Conservation (phyloP, 306 rosid species). For the Dryas drummondii region DNA sequence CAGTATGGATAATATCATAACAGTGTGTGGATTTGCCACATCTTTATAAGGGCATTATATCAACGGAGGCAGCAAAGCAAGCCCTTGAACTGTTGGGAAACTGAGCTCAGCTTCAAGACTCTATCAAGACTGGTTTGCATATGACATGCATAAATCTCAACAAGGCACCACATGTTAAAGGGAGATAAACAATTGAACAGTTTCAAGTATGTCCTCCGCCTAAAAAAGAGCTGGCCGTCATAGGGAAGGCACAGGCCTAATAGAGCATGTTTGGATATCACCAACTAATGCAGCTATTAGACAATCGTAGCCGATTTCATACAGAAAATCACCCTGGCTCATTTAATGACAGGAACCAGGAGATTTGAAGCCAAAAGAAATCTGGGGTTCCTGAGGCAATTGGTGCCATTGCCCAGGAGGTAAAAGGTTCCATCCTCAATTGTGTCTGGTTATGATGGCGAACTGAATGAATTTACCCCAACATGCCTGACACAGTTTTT, state of each 20-base stretch:
- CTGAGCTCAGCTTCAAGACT: not conserved
- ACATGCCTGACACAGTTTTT: slow-evolving; percentile 23
- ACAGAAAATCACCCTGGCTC: slow-evolving; percentile 1
- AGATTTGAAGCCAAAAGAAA: slow-evolving; percentile 16
- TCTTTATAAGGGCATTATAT: not conserved
- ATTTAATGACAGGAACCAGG: slow-evolving; percentile 9
- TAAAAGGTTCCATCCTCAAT: slow-evolving; percentile 20
- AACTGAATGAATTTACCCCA: slow-evolving; percentile 8
- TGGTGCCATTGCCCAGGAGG: slow-evolving; percentile 8
- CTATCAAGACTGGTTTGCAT: not conserved
- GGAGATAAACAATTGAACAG: too few species aligned
- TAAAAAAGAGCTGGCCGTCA: not conserved
- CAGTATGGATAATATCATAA: not conserved
- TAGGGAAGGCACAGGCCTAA: not conserved
- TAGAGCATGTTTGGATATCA: not conserved
- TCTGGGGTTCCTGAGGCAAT: slow-evolving; percentile 10
- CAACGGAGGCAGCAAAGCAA: slow-evolving; percentile 2
- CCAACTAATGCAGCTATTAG: not conserved
- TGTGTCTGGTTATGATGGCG: slow-evolving; percentile 20
- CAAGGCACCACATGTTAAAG: not conserved
- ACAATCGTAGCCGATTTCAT: not conserved
- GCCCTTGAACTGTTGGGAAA: not conserved
- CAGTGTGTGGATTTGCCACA: not conserved
- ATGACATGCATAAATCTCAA: not conserved
- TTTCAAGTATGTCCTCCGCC: too few species aligned